Evolutionary conservation across 176 grass and related monocot genomes (phyloP).

Genomic region (Oropetium thomaeum): DNA sequence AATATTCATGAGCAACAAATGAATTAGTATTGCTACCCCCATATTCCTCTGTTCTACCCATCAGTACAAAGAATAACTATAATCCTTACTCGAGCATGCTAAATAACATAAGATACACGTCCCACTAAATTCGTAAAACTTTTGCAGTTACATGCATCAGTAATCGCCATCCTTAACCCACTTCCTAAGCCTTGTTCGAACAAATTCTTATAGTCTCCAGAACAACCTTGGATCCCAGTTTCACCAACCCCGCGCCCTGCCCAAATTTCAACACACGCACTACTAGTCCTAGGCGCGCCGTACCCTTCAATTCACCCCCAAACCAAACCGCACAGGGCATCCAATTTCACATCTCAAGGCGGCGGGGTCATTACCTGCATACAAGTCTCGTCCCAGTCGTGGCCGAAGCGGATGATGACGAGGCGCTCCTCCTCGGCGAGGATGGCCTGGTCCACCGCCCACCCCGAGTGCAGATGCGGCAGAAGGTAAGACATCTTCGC

Average conservation of each 20-base stretch:
- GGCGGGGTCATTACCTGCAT: slow-evolving; percentile 58
- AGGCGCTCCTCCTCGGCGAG: slow-evolving; percentile 98
- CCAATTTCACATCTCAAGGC: not conserved
- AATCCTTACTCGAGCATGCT: not conserved
- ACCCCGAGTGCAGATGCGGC: slow-evolving; percentile 95
- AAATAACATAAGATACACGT: too few relatives aligned
- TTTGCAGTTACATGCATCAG: not conserved
- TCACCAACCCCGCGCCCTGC: not conserved
- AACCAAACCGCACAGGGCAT: not conserved
- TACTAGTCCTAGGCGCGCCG: not conserved
- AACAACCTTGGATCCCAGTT: not conserved
- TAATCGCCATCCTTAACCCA: not conserved
- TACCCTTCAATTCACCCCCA: not conserved
- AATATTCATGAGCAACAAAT: too few relatives aligned
- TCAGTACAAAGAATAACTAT: not conserved
- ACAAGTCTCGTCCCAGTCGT: slow-evolving; percentile 98
- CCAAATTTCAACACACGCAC: not conserved
- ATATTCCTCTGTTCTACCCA: not conserved
- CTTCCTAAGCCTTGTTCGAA: not conserved
- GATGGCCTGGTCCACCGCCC: slow-evolving; percentile 99
- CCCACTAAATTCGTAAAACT: too few relatives aligned
- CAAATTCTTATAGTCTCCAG: not conserved
- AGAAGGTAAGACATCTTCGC: slow-evolving; percentile 86
- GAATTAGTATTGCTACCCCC: too few relatives aligned
- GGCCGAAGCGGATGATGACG: slow-evolving; percentile 97